Evolutionary conservation across 2,329 filamentous ascomycete genomes (phyloP), one percentile per base, ranked within the genome.

Genomic region (Cladosporium oxysporum): DNA sequence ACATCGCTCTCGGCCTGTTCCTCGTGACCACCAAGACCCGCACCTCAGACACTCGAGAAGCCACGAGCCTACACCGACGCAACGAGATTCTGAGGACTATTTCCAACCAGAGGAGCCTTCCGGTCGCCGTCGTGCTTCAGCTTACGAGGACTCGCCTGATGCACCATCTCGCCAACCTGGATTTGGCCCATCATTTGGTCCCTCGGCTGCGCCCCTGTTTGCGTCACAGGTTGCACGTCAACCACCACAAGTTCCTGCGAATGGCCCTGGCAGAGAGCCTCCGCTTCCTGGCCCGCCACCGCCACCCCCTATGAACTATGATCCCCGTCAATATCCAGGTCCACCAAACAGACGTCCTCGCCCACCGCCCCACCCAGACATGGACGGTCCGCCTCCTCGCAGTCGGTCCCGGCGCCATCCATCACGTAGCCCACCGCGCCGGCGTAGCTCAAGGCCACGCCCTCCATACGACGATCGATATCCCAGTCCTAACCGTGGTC

Each of bases 171-270:
- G 10, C 70, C 71, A 23, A 26, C 50, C 61, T 31, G 61, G 61
- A 8, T 57, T 72, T 26, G 72, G 74, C 2, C 69, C 68, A 28
- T 72, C 76, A 0, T 84, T 82, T 68, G 79, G 75, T 6, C 82
- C 82, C 2, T 81, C 79, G 2, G 79, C 79, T 52, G 74, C 76
- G 1, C 82, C 82, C 3, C 70, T 83, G 3, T 83, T 83, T 66
- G 82, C 82, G 4, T 80, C 80, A 0, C 79, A 80, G 18, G 77
- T 82, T 5, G 79, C 80, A 7, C 65, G 69, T n/a, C 66, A 70
- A 35, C 69, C 70, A n/a, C 70, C 57, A 37, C 41, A 47, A 47
- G 10, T 21, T 23, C 55, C 65, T 16, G 35, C 55, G 35, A 53
- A 66, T 21, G 52, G 21, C n/a, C 23, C 41, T 33, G 35, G 55